A percentile compares a stretch with the other conserved stretches of the same genome.
Conservation (phyloP, 345 rosid genomes). For the Draba incana region DNA sequence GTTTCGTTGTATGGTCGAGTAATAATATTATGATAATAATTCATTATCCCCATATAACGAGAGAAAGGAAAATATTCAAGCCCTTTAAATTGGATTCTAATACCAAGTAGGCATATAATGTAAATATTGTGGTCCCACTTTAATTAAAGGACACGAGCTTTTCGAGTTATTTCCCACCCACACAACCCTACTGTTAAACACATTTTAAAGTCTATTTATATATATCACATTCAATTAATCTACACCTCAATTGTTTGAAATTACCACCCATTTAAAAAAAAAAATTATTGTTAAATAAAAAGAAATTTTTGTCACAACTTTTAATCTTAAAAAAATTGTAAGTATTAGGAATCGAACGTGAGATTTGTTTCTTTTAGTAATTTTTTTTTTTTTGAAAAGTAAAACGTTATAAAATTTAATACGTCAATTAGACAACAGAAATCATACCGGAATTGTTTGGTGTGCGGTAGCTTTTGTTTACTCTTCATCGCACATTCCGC, state of each 20-base stretch:
- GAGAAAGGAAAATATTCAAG: slow-evolving; percentile 15
- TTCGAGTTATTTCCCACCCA: slow-evolving; percentile 35
- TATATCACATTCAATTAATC: slow-evolving; percentile 20
- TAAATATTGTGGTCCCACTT: slow-evolving; percentile 31
- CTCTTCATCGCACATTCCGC: slow-evolving; percentile 51
- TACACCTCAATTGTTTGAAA: slow-evolving; percentile 30
- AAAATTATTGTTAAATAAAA: neutral
- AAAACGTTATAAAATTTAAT: neutral
- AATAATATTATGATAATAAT: slow-evolving; percentile 5
- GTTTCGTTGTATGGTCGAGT: slow-evolving; percentile 32
- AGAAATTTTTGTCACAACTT: neutral
- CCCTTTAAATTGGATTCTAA: slow-evolving; percentile 29
- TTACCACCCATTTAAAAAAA: neutral
- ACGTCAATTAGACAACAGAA: neutral
- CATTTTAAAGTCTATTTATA: slow-evolving; percentile 28
- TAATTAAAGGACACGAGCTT: slow-evolving; percentile 36
- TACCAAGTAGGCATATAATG: slow-evolving; percentile 40
- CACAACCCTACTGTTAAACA: slow-evolving; percentile 28
- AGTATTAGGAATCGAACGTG: slow-evolving; percentile 18
- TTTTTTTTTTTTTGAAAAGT: neutral
- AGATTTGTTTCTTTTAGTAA: neutral
- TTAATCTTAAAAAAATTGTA: neutral
- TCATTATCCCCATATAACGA: neutral
- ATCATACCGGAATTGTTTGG: slow-evolving; percentile 72
- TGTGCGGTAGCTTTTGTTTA: slow-evolving; percentile 78